Conservation (phyloP, 129 eudicot species). For the Artemisia argyi region DNA sequence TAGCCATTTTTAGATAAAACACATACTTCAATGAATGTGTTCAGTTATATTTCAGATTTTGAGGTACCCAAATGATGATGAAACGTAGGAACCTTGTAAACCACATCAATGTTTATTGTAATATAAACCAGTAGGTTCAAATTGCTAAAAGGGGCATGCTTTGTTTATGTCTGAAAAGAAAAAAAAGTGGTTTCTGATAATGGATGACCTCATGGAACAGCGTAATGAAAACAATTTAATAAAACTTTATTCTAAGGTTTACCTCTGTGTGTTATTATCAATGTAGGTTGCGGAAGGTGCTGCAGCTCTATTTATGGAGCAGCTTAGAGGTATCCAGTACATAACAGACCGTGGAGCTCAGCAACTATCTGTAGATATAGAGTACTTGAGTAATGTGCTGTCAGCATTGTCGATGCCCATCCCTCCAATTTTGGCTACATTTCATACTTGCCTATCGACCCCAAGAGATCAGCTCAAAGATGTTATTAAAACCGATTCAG, state of each 20-base stretch:
- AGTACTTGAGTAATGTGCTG: conserved; percentile 86
- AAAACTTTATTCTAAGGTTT: too few relatives aligned
- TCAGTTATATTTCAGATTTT: background rate
- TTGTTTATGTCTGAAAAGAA: too few relatives aligned
- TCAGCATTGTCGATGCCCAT: conserved; percentile 96
- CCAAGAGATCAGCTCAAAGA: conserved; percentile 87
- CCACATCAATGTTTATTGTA: background rate
- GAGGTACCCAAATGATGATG: background rate
- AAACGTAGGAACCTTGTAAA: background rate
- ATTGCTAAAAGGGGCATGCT: too few relatives aligned
- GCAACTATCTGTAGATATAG: conserved; percentile 86
- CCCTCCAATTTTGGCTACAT: conserved; percentile 77
- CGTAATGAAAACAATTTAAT: too few relatives aligned
- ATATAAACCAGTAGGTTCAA: too few relatives aligned
- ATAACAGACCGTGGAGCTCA: conserved; percentile 95
- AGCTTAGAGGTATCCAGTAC: conserved; percentile 80
- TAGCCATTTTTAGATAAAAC: background rate
- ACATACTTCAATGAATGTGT: background rate
- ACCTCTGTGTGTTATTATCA: background rate
- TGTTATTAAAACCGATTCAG: conserved; percentile 63
- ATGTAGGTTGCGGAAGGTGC: conserved; percentile 98
- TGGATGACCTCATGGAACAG: too few relatives aligned
- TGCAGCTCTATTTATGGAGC: conserved; percentile 86
- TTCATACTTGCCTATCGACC: conserved; percentile 79
- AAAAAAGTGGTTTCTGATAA: too few relatives aligned